phyloP scores from a whole-genome alignment of 768 basidiomycete species.

The Suillus subluteus region DNA sequence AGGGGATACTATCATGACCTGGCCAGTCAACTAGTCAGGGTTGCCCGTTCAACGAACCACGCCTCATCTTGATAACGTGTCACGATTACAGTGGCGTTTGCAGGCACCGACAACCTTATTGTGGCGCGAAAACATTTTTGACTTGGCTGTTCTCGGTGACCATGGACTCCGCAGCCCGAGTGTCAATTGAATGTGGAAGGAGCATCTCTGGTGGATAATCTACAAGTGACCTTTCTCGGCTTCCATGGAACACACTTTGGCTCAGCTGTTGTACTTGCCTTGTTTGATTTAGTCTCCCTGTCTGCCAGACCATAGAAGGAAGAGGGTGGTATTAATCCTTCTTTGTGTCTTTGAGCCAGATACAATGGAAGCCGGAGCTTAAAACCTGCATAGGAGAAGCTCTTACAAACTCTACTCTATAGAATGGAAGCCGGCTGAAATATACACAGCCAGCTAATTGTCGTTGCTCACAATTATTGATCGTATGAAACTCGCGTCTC shows the following conservation, averaged over 20 bases:
- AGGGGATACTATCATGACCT: not conserved
- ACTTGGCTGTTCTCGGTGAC: not conserved
- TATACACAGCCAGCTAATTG: not conserved
- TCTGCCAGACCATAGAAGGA: not conserved
- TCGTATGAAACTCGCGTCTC: not conserved
- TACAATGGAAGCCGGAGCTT: slow-evolving; percentile 3
- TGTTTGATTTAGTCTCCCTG: not conserved
- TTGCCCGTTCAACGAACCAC: not conserved
- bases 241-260: not conserved
- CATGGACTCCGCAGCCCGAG: too few relatives aligned
- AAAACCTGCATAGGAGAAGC: not conserved
- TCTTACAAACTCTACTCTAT: not conserved
- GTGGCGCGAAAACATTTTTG: slow-evolving; percentile 2
- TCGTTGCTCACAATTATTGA: not conserved
- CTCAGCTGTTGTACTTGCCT: not conserved
- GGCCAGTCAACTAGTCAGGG: not conserved
- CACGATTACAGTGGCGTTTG: slow-evolving; percentile 3
- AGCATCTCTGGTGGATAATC: not conserved
- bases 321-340: not conserved
- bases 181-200: not conserved
- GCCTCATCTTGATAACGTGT: not conserved
- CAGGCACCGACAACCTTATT: slow-evolving; percentile 7
- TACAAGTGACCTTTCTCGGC: not conserved
- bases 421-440: not conserved
- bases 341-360: not conserved